These are phyloP conservation scores for Talaromyces sp. DNA, from an alignment of 2,329 filamentous ascomycete genomes.

Conservation along the genomic window DNA sequence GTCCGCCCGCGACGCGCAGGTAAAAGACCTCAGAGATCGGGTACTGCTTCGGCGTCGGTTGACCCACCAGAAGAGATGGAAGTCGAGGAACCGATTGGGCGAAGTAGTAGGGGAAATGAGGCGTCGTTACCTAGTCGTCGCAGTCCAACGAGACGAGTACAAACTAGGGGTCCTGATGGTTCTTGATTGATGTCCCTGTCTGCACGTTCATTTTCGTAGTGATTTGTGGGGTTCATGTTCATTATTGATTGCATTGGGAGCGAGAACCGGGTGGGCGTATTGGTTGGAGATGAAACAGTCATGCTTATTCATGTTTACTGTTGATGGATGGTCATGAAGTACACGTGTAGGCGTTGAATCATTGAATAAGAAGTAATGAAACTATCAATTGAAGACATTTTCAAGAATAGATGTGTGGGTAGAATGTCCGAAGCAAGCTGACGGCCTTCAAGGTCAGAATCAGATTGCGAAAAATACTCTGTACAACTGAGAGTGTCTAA, in stretches of 20 bases:
- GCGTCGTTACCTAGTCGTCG: constrained; percentile 19
- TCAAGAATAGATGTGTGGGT: not conserved
- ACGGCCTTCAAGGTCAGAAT: not conserved
- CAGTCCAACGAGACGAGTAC: constrained; percentile 19
- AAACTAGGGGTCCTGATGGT: constrained; percentile 11
- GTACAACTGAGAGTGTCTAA: not conserved
- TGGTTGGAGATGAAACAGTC: constrained; percentile 5
- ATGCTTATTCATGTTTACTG: not conserved
- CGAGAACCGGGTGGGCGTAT: constrained; percentile 16
- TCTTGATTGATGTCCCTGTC: not conserved
- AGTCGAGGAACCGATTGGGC: constrained; percentile 24
- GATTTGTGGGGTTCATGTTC: not conserved
- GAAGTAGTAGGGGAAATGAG: constrained; percentile 24
- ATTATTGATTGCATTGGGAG: constrained; percentile 18
- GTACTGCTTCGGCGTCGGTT: not conserved
- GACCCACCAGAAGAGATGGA: constrained; percentile 23
- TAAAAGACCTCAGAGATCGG: constrained; percentile 15
- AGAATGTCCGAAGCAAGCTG: not conserved
- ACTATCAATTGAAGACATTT: not conserved
- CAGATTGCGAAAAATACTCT: not conserved
- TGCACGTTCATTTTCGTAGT: not conserved
- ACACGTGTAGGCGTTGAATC: not conserved
- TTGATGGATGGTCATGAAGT: not conserved
- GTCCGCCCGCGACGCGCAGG: constrained; percentile 26
- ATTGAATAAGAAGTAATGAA: not conserved